Conservation (phyloP, 73 alveolate genomes). For the Diophrys sp. region DNA sequence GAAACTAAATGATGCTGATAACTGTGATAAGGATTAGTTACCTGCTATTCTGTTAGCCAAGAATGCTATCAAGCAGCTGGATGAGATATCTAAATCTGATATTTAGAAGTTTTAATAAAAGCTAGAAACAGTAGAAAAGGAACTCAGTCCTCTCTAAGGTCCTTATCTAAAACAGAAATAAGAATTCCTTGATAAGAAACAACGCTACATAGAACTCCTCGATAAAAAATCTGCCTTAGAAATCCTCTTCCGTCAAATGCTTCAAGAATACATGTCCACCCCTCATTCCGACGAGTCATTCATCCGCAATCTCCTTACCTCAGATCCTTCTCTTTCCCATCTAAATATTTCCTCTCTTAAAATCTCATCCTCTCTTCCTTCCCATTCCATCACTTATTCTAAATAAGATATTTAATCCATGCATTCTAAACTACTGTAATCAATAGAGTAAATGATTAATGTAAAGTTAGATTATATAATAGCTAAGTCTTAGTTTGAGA, state of each 20-base stretch:
- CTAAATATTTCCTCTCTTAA: no score
- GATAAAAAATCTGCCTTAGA: conserved; percentile 17
- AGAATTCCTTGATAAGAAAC: conserved; percentile 9
- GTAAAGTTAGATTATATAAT: no score
- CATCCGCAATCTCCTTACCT: no score
- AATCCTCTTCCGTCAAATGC: neutral
- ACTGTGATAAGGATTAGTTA: conserved; percentile 72
- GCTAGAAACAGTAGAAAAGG: conserved; percentile 61
- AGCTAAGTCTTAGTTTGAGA: no score
- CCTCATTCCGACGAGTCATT: no score
- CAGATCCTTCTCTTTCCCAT: no score
- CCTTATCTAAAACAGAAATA: conserved; percentile 20
- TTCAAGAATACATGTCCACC: neutral
- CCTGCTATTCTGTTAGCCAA: conserved; percentile 64
- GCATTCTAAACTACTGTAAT: no score
- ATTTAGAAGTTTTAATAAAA: conserved; percentile 65
- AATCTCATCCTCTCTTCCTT: no score
- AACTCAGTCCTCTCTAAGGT: conserved; percentile 55
- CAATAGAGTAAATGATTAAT: no score
- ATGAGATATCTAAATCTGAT: conserved; percentile 60
- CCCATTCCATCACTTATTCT: no score
- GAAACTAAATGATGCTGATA: conserved; percentile 56
- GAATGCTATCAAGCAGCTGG: no score
- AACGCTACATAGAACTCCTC: neutral
- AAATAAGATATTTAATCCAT: no score